Conservation (phyloP, 805 yeast genomes). For the Saccharomycopsis vini region DNA sequence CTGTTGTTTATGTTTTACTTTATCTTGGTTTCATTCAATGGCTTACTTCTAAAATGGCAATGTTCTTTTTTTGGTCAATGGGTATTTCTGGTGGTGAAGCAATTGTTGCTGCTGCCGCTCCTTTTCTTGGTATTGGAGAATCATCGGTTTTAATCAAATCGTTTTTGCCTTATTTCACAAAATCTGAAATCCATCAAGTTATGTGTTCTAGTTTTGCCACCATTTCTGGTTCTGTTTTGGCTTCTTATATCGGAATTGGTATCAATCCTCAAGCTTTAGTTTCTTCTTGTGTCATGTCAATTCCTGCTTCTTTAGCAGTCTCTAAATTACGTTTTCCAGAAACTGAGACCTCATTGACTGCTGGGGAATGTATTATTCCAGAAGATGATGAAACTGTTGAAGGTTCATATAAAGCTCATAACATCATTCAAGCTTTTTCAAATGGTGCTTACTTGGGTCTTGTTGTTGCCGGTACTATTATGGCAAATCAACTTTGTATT, state of each 20-base stretch:
- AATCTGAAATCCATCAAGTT: constrained; percentile 53
- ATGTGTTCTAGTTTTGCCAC: constrained; percentile 59
- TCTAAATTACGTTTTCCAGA: constrained; percentile 54
- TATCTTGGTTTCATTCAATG: constrained; percentile 54
- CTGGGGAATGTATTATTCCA: constrained; percentile 40
- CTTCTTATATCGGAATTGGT: constrained; percentile 54
- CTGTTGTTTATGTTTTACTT: constrained; percentile 51
- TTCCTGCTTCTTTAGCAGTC: constrained; percentile 54
- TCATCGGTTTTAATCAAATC: constrained; percentile 53
- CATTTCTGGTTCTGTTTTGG: constrained; percentile 55
- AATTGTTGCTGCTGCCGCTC: constrained; percentile 58
- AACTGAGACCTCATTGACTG: constrained; percentile 43
- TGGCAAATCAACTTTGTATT: constrained; percentile 52
- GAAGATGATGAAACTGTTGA: constrained; percentile 30
- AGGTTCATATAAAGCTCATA: constrained; percentile 32
- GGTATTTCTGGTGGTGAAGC: constrained; percentile 56
- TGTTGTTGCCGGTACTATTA: constrained; percentile 45
- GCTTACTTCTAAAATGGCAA: constrained; percentile 47
- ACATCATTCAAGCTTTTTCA: constrained; percentile 49
- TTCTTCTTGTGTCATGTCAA: constrained; percentile 62
- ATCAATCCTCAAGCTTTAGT: constrained; percentile 53
- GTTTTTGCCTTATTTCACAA: constrained; percentile 48
- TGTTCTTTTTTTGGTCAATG: constrained; percentile 52
- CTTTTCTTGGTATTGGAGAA: constrained; percentile 60
- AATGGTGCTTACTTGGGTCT: constrained; percentile 53